These are phyloP conservation scores for Cyberlindnera mycetangii DNA, from an alignment of 805 yeast genomes.

Conservation along the genomic window DNA sequence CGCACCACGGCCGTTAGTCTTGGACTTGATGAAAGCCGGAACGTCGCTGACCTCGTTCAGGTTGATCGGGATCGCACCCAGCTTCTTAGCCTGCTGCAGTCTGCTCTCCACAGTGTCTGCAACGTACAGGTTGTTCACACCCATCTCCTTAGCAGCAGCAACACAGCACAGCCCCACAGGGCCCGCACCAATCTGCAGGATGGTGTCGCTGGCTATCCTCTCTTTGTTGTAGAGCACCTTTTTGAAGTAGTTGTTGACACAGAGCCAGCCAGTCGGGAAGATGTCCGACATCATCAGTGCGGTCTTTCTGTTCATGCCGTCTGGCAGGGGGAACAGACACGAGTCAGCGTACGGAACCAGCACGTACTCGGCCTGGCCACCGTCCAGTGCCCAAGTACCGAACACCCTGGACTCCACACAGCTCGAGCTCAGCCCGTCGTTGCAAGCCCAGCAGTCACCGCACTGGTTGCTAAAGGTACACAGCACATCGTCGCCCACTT, in stretches of 20 bases:
- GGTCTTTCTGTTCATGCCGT: constrained; percentile 37
- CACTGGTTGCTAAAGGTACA: constrained; percentile 56
- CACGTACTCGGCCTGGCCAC: constrained; percentile 63
- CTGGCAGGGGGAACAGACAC: constrained; percentile 45
- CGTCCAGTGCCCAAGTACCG: constrained; percentile 55
- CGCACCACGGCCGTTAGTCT: constrained; percentile 47
- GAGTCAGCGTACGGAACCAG: constrained; percentile 55
- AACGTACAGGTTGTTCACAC: constrained; percentile 62
- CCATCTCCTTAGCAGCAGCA: constrained; percentile 66
- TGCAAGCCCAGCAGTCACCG: constrained; percentile 58
- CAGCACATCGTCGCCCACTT: constrained; percentile 59
- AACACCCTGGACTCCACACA: constrained; percentile 55
- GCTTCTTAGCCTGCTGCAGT: constrained; percentile 53
- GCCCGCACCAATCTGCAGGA: constrained; percentile 58
- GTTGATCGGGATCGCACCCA: constrained; percentile 50
- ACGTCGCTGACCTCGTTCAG: constrained; percentile 39
- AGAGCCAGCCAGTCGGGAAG: constrained; percentile 61
- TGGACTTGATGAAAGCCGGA: constrained; percentile 30
- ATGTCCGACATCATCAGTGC: constrained; percentile 61
- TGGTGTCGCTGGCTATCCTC: constrained; percentile 34
- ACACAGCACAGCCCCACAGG: constrained; percentile 76
- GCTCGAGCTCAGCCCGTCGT: constrained; percentile 50
- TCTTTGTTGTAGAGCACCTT: constrained; percentile 33
- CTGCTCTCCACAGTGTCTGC: constrained; percentile 65
- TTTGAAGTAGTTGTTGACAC: constrained; percentile 49